These are phyloP conservation scores for Cucurbita ficifolia DNA, from an alignment of 306 rosid genomes.

Conservation along the genomic window DNA sequence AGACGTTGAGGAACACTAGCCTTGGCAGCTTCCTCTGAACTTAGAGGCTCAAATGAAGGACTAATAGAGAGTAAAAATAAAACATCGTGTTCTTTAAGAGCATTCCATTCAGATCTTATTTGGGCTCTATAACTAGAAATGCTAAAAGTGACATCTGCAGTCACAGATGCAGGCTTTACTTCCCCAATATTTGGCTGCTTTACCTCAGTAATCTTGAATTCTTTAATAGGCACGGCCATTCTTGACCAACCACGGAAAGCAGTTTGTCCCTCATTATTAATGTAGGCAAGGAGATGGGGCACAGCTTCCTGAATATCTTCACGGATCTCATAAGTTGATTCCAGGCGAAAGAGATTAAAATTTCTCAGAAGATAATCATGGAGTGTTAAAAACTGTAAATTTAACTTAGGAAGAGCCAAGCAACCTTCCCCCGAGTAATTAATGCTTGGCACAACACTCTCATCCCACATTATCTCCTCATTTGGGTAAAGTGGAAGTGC, in stretches of 20 bases:
- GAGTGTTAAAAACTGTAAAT: conserved; percentile 87
- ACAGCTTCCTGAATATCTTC: conserved; percentile 96
- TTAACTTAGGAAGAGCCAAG: conserved; percentile 92
- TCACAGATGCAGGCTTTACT: conserved; percentile 89
- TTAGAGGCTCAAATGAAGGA: conserved; percentile 87
- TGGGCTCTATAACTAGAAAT: conserved; percentile 82
- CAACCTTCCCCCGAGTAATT: conserved; percentile 99
- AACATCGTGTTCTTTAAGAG: conserved; percentile 94
- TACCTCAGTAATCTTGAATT: conserved; percentile 68
- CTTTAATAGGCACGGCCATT: conserved; percentile 87
- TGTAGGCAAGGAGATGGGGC: conserved; percentile 86
- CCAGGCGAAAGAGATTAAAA: conserved; percentile 92
- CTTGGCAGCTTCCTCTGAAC: conserved; percentile 69
- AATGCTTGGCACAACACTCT: conserved; percentile 94
- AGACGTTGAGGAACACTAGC: conserved; percentile 88
- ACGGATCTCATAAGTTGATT: conserved; percentile 96
- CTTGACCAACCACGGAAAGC: conserved; percentile 99
- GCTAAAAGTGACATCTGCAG: conserved; percentile 73
- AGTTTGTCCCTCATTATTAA: conserved; percentile 75
- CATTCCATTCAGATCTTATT: conserved; percentile 91
- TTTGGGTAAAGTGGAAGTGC: conserved; percentile 97
- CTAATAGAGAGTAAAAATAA: conserved; percentile 72
- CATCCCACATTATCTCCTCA: conserved; percentile 98
- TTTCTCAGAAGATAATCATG: conserved; percentile 94
- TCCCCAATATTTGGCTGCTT: conserved; percentile 98